Evolutionary conservation across 345 rosid species (phyloP), one percentile per base, ranked within the genome.

Genomic region (Citrus mangshanensis): DNA sequence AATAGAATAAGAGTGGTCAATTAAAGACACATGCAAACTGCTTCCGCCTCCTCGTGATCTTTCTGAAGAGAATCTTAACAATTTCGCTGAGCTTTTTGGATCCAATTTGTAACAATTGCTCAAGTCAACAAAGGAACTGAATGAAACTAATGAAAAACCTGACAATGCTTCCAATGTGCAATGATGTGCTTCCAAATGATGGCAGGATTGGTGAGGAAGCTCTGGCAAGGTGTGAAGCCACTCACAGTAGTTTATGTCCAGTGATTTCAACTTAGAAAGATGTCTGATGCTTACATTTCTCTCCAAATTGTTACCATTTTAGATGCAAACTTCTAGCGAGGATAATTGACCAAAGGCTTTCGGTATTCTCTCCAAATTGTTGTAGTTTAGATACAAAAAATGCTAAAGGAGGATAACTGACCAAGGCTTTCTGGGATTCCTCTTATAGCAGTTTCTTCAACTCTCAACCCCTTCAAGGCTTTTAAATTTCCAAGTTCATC

Each of bases 401-500:
- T 42, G 49, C 24, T 24, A 60, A n/a, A n/a, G 28, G 64, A 60
- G 64, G 64, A 60, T 22, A 60, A 22, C 25, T 24, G 28, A n/a
- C 27, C 28, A 24, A 60, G 64, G 12, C 25, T 22, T 60, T 24
- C 28, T 6, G 24, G 64, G 2, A 60, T 24, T 3, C 12, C 40
- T 54, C 1, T 14, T 51, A 81, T 75, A 62, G 80, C 7, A 30
- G 83, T 81, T 74, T 66, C 9, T 55, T 19, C 9, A 55, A 18
- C 82, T 71, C 78, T 80, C 21, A 83, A 6, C 40, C 21, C 64
- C 54, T 55, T 6, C 60, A 76, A 67, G 13, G 27, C 6, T 76
- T 65, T n/a, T 66, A 76, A 5, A 9, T 7, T 70, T n/a, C 21
- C 64, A 28, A 27, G 27, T 8, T 61, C 32, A 10, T 61, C 65